Base-by-base conservation (phyloP, 176 grass and related monocot species). In the Ensete glaucum region DNA sequence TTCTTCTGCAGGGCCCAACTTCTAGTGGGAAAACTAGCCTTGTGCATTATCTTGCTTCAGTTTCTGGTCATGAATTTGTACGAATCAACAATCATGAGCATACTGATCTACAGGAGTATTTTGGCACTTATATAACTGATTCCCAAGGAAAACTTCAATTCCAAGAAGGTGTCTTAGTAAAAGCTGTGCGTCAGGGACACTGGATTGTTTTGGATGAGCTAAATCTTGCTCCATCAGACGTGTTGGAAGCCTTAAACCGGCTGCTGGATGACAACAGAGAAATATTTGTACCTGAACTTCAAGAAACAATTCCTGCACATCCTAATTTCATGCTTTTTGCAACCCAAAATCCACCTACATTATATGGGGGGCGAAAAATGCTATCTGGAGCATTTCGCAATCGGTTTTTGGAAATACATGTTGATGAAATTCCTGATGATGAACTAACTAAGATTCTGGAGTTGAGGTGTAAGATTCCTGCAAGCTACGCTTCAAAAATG, bases 31-130 rank as follows among this genome's bases (percentile, higher is more conserved):
- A 97, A 83, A 97, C 93, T 82, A 97, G 93, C 70, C 83, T 97
- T 66, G 90, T 97, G 53, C 84, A 85, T 72, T 87, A 83, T 76
- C 90, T 97, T 82, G 89, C 93, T 88, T 83, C 83, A 78, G 79
- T 92, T 84, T 88, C 93, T 34, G 85, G 90, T 72, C 81, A 88
- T 88, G 85, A 97, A 73, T 97, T 97, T 83, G 83, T 97, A 43
- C 90, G 93, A 50, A 97, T 97, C 82, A 97, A 97, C 85, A 97
- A 97, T 76, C 93, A 97, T 29, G 93, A 97, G 81, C 93, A 97
- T 79, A 97, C 93, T 58, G 93, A 97, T 88, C 81, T 97, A 20
- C 93, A 97, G 87, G 93, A 97, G 70, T 97, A 97, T 81, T 89
- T 97, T 80, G 93, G 93, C 78, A 82, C 81, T 43, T 97, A 97